A percentile compares a stretch with the other conserved stretches of the same genome.
Conservation (phyloP, 108 stramenopile species). For the Mediolabrus comicus region DNA sequence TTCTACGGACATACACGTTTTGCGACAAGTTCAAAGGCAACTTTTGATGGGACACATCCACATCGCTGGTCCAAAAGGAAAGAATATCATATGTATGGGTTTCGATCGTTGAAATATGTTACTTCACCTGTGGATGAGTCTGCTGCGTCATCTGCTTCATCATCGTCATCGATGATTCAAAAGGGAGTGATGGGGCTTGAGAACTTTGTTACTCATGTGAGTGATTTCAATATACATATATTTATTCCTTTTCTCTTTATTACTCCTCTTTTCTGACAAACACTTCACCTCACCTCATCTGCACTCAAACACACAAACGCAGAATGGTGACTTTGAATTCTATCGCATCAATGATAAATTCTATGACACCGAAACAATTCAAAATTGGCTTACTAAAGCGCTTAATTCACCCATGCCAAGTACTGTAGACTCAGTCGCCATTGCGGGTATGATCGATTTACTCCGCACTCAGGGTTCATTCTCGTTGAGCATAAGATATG, state of each 20-base stretch:
- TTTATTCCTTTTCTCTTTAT: too few relatives aligned
- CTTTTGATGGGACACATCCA: slow-evolving; percentile 80
- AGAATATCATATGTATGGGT: too few relatives aligned
- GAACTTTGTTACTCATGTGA: slow-evolving; percentile 79
- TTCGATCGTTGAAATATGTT: too few relatives aligned
- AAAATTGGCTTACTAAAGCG: slow-evolving; percentile 46
- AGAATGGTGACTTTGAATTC: slow-evolving; percentile 82
- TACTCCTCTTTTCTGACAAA: too few relatives aligned
- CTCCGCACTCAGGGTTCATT: slow-evolving; percentile 63
- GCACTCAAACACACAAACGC: neutral
- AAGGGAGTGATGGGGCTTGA: slow-evolving; percentile 41
- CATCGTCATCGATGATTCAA: too few relatives aligned
- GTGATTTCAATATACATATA: too few relatives aligned
- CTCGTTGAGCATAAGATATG: slow-evolving; percentile 55
- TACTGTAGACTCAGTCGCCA: slow-evolving; percentile 53
- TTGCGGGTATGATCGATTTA: slow-evolving; percentile 73
- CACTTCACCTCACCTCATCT: too few relatives aligned
- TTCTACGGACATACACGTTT: too few relatives aligned
- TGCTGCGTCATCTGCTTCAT: too few relatives aligned
- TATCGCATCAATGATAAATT: slow-evolving; percentile 51
- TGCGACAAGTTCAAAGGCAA: slow-evolving; percentile 71
- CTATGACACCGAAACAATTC: slow-evolving; percentile 56
- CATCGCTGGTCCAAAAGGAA: slow-evolving; percentile 66
- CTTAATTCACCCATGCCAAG: slow-evolving; percentile 45
- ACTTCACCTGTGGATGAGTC: too few relatives aligned